Percentiles rank a stretch among this genome's conserved stretches.
Conservation (phyloP, 306 rosid species). For the Quercus engelmannii region DNA sequence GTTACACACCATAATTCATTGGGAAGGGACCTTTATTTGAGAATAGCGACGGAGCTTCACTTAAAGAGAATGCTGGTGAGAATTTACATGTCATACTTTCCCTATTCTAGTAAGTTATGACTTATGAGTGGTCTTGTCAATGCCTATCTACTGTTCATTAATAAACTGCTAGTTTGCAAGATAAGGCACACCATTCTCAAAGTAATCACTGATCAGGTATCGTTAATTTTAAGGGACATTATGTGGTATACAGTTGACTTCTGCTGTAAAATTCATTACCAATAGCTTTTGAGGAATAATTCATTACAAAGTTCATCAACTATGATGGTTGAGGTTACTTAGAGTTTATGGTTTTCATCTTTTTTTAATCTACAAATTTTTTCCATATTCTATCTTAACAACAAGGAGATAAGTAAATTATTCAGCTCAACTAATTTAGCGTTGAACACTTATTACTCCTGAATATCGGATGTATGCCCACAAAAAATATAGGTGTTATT, state of each 20-base stretch:
- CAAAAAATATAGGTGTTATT: not conserved
- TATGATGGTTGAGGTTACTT: not conserved
- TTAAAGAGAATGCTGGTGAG: slow-evolving; percentile 97
- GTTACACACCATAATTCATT: slow-evolving; percentile 91
- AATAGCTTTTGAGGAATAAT: no score
- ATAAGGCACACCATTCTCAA: no score
- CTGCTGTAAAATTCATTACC: no score
- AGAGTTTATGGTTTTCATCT: not conserved
- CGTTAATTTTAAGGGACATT: no score
- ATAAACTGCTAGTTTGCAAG: no score
- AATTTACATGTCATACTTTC: slow-evolving; percentile 7
- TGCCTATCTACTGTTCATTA: no score
- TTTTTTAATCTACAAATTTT: not conserved
- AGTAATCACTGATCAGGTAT: no score
- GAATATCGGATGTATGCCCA: not conserved
- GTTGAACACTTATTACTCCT: not conserved
- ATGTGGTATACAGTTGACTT: no score
- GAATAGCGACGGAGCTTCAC: slow-evolving; percentile 97
- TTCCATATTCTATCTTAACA: not conserved
- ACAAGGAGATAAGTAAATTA: not conserved
- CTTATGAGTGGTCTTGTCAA: no score
- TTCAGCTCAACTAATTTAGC: not conserved
- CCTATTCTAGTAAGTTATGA: no score
- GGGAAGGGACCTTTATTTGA: slow-evolving; percentile 87
- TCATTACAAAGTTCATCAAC: no score